A percentile compares a stretch with the other conserved stretches of the same genome.
These are phyloP conservation scores for Monosporascus sp. DNA, from an alignment of 2,329 filamentous ascomycete species.

Conservation along the genomic window DNA sequence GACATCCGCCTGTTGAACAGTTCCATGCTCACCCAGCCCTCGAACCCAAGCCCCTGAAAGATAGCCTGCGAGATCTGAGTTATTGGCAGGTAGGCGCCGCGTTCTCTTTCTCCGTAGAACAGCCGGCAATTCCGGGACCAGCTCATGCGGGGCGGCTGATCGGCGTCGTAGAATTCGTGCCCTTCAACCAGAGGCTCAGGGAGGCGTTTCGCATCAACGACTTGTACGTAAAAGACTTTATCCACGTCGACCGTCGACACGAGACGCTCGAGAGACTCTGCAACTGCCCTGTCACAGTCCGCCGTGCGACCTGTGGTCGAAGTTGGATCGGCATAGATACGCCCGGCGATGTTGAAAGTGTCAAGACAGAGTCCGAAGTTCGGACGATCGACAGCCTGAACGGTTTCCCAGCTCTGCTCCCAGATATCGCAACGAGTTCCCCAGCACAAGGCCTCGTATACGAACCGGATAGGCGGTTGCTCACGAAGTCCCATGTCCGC, in stretches of 20 bases:
- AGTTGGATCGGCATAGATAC: constrained; percentile 66
- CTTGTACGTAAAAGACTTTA: constrained; percentile 72
- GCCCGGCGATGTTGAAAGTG: constrained; percentile 71
- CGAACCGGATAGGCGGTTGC: constrained; percentile 57
- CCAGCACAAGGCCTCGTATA: constrained; percentile 71
- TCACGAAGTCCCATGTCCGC: constrained; percentile 62
- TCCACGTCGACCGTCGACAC: constrained; percentile 50
- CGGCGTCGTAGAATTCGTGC: constrained; percentile 54
- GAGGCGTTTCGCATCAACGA: constrained; percentile 68
- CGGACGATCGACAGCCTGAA: constrained; percentile 56
- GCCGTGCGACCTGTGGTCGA: constrained; percentile 43
- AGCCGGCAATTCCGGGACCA: constrained; percentile 73
- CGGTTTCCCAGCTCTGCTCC: constrained; percentile 67
- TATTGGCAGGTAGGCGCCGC: constrained; percentile 65
- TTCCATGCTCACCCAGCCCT: constrained; percentile 69
- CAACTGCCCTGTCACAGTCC: constrained; percentile 51
- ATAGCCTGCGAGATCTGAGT: constrained; percentile 56
- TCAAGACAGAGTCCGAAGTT: constrained; percentile 78
- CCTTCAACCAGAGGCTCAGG: constrained; percentile 48
- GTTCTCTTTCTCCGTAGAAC: constrained; percentile 61
- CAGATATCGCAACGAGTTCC: constrained; percentile 66
- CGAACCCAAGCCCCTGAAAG: constrained; percentile 58
- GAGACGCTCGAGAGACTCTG: constrained; percentile 50
- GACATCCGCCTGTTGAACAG: constrained; percentile 60
- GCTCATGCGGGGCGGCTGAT: constrained; percentile 63